A percentile compares a stretch with the other conserved stretches of the same genome.
These are phyloP conservation scores for Fusarium napiforme DNA, from an alignment of 2,329 filamentous ascomycete species.

Conservation along the genomic window DNA sequence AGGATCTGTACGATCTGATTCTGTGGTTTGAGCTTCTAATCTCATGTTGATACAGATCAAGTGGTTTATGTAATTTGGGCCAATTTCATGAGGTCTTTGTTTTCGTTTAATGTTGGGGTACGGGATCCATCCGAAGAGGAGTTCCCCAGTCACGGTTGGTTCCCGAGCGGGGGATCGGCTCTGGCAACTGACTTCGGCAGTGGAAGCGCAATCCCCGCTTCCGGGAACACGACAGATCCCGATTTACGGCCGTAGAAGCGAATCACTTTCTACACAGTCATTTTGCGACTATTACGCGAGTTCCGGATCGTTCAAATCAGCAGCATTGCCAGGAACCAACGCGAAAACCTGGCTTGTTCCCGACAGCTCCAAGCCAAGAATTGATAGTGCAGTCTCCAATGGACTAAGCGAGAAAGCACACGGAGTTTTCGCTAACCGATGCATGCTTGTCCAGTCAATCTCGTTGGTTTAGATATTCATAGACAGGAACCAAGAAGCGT, in stretches of 20 bases:
- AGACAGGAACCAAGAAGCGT: no score
- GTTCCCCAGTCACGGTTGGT: not conserved
- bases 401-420: no score
- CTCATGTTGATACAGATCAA: accelerated
- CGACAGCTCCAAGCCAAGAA: no score
- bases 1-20: not conserved
- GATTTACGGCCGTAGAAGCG: no score
- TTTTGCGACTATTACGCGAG: accelerated
- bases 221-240: not conserved
- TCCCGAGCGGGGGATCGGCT: not conserved
- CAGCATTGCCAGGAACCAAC: no score
- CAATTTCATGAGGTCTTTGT: not conserved
- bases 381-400: no score
- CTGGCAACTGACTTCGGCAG: conserved; percentile 8
- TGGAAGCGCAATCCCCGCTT: not conserved
- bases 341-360: no score
- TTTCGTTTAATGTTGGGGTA: not conserved
- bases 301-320: not conserved
- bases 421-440: no score
- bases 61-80: not conserved
- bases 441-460: no score
- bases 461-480: no score
- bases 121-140: conserved; percentile 1
- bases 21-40: not conserved
- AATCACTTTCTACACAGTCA: accelerated